Conservation (phyloP, 2,329 filamentous ascomycete species). For the Ophiocordyceps camponoti-rufipedis region DNA sequence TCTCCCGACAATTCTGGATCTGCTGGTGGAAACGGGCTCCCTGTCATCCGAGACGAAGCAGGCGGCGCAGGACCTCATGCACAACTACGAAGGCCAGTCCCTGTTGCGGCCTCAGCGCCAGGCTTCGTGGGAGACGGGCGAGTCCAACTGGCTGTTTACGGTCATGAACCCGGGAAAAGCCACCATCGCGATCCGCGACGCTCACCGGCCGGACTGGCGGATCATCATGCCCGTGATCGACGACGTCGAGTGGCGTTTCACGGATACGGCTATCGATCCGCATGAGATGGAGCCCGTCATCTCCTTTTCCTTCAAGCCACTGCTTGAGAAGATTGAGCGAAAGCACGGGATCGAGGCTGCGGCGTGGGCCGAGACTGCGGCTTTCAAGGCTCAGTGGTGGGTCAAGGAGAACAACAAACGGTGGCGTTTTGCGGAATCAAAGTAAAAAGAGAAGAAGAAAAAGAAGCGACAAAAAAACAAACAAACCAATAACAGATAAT, state of each 20-base stretch:
- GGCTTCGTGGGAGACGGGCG: conserved; percentile 4
- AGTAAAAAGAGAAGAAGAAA: not conserved
- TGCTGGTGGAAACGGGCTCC: conserved; percentile 15
- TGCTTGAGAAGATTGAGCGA: conserved; percentile 6
- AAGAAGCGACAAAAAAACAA: not conserved
- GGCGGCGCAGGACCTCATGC: conserved; percentile 11
- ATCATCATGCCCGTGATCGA: conserved; percentile 8
- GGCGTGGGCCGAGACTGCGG: conserved; percentile 14
- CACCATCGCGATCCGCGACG: conserved; percentile 7
- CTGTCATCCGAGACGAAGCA: conserved; percentile 8
- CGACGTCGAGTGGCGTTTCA: conserved; percentile 14
- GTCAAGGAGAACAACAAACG: conserved; percentile 16
- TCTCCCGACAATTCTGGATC: conserved; percentile 16
- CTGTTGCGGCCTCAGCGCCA: conserved; percentile 13
- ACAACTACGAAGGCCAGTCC: conserved; percentile 18
- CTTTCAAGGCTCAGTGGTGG: conserved; percentile 15
- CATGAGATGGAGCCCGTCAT: conserved; percentile 10
- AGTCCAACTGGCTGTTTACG: conserved; percentile 9
- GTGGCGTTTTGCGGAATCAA: conserved; percentile 8
- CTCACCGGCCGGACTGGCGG: conserved; percentile 6
- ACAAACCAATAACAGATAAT: not conserved
- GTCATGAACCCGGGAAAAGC: conserved; percentile 10
- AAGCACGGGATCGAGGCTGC: conserved; percentile 10
- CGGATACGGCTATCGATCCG: conserved; percentile 10
- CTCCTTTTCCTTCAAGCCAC: conserved; percentile 8